Percentiles rank a stretch among this genome's conserved stretches.
phyloP scores from a whole-genome alignment of 495 filamentous ascomycete genomes.

The Apodospora peruviana region DNA sequence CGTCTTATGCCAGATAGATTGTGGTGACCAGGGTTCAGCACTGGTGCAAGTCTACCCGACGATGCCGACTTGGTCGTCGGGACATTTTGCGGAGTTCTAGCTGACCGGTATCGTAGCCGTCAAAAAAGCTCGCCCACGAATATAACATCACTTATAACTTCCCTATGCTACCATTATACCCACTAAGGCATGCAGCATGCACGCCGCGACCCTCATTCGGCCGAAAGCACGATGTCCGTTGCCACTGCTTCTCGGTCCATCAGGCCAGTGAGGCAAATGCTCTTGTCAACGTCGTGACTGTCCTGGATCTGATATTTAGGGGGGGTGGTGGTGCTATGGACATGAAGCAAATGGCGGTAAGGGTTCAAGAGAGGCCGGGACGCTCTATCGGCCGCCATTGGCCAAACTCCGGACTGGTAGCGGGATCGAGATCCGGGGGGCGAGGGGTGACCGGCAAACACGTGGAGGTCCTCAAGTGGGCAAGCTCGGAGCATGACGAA shows the following conservation, averaged over 20 bases:
- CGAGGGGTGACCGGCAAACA: conserved; percentile 11
- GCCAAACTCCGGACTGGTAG: background rate
- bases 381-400: conserved; percentile 5
- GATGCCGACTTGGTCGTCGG: background rate
- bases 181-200: background rate
- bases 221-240: background rate
- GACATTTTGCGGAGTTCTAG: too few species aligned
- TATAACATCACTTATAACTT: too few species aligned
- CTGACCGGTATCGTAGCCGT: too few species aligned
- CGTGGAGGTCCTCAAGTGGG: conserved; percentile 19
- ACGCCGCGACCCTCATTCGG: conserved; percentile 1
- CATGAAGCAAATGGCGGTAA: conserved; percentile 8
- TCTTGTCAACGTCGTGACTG: background rate
- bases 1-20: conserved; percentile 16
- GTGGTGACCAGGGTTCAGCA: conserved; percentile 5
- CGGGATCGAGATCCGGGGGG: conserved; percentile 15
- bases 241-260: background rate
- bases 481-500: background rate
- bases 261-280: background rate
- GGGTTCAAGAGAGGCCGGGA: background rate
- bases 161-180: background rate
- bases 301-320: background rate
- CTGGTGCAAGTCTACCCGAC: background rate
- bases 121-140: too few species aligned
- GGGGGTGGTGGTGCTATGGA: background rate